A percentile compares a stretch with the other conserved stretches of the same genome.
Conservation (phyloP, 768 basidiomycete genomes). For the Leccinum ochraceum region DNA sequence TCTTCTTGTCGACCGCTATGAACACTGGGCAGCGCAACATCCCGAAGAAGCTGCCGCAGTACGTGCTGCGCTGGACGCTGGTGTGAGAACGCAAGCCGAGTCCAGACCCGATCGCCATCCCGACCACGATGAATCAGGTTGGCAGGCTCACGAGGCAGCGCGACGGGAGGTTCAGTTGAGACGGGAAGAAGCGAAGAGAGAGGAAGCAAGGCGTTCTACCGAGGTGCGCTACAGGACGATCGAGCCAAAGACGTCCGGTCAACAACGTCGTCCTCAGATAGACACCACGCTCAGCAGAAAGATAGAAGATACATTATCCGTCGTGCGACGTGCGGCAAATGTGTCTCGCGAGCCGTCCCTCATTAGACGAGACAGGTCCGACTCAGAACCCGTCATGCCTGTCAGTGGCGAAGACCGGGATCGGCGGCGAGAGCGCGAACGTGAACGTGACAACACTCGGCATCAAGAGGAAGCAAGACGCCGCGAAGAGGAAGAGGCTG, state of each 20-base stretch:
- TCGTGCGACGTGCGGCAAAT: conserved; percentile 27
- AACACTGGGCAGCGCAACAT: conserved; percentile 54
- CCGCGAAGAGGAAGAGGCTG: conserved; percentile 48
- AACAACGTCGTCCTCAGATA: conserved; percentile 27
- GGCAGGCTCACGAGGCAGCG: conserved; percentile 33
- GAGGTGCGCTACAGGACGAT: conserved; percentile 37
- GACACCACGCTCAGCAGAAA: conserved; percentile 31
- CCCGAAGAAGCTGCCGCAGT: conserved; percentile 36
- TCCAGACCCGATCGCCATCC: conserved; percentile 27
- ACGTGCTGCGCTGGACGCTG: conserved; percentile 24
- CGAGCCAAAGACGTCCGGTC: conserved; percentile 20
- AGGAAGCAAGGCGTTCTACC: conserved; percentile 33
- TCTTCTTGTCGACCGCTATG: conserved; percentile 60
- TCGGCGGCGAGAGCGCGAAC: conserved; percentile 26
- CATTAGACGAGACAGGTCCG: conserved; percentile 24
- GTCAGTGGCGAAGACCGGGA: conserved; percentile 28
- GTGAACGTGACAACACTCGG: conserved; percentile 32
- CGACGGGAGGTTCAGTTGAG: conserved; percentile 33
- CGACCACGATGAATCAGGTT: conserved; percentile 35
- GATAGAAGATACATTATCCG: conserved; percentile 32
- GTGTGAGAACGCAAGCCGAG: conserved; percentile 24
- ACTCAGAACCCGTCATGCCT: conserved; percentile 31
- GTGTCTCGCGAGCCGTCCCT: conserved; percentile 28
- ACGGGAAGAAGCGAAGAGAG: conserved; percentile 38
- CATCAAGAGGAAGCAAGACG: conserved; percentile 46